Percentiles rank a stretch among this genome's conserved stretches.
Evolutionary conservation across 176 grass and related monocot genomes (phyloP).

Genomic region (Pontederia paniculata): DNA sequence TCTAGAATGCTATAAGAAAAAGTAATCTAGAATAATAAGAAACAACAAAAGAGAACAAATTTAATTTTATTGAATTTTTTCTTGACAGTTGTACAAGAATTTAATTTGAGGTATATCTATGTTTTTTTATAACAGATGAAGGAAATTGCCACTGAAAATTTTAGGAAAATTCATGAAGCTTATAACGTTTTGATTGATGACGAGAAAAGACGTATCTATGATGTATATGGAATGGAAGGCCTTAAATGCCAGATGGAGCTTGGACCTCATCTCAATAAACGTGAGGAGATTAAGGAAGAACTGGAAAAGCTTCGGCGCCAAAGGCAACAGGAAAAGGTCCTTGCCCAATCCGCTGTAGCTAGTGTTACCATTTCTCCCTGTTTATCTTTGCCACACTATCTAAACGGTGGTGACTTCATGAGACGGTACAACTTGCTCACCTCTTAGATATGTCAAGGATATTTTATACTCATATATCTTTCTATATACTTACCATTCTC

Average conservation of each 20-base stretch:
- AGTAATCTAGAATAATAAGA: too few relatives aligned
- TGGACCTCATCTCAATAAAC: conserved; percentile 81
- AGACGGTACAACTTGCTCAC: conserved; percentile 45
- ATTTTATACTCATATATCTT: too few relatives aligned
- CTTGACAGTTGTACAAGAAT: too few relatives aligned
- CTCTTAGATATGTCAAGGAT: too few relatives aligned
- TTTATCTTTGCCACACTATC: conserved; percentile 68
- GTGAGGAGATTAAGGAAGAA: conserved; percentile 82
- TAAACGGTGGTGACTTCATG: conserved; percentile 60
- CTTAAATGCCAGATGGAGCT: conserved; percentile 81
- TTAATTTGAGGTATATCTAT: background rate
- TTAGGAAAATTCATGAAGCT: conserved; percentile 81
- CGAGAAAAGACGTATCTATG: conserved; percentile 94
- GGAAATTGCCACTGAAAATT: conserved; percentile 93
- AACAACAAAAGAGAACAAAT: too few relatives aligned
- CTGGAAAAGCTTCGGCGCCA: conserved; percentile 61
- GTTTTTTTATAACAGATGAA: conserved; percentile 48
- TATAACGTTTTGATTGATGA: conserved; percentile 75
- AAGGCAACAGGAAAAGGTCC: conserved; percentile 68
- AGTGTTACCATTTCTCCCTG: conserved; percentile 46
- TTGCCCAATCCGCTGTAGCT: conserved; percentile 35
- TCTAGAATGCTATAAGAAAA: too few relatives aligned
- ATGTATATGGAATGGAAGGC: conserved; percentile 98
- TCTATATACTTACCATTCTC: too few relatives aligned
- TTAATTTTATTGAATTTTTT: too few relatives aligned